These are phyloP conservation scores for Globisporangium parvum DNA, from an alignment of 352 stramenopile genomes.

Conservation along the genomic window DNA sequence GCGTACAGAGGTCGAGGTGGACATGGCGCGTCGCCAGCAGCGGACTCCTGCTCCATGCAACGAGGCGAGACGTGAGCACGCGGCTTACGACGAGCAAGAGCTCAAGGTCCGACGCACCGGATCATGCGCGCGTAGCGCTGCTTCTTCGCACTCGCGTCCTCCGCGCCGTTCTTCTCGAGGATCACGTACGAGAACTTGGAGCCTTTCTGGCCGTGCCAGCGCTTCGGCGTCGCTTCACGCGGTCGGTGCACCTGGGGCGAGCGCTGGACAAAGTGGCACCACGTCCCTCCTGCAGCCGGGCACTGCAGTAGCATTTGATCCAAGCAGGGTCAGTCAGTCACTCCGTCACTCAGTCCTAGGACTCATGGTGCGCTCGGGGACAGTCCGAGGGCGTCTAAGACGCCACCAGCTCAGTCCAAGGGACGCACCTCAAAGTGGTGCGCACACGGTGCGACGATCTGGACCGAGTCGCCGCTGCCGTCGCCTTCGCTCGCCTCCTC, in stretches of 20 bases:
- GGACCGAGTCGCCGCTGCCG: slow-evolving; percentile 16
- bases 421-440: slow-evolving; percentile 56
- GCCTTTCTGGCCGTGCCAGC: slow-evolving; percentile 78
- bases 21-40: slow-evolving; percentile 75
- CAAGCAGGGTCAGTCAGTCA: slow-evolving; percentile 4
- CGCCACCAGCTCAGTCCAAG: neutral
- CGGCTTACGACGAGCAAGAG: neutral
- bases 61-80: neutral
- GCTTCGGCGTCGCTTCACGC: slow-evolving; percentile 67
- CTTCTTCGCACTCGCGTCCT: slow-evolving; percentile 16
- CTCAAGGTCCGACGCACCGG: slow-evolving; percentile 16
- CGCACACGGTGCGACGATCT: slow-evolving; percentile 69
- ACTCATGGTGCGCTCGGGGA: too few relatives aligned
- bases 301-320: slow-evolving; percentile 27
- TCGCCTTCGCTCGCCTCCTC: slow-evolving; percentile 12
- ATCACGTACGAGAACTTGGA: slow-evolving; percentile 86
- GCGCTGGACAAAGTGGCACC: slow-evolving; percentile 86
- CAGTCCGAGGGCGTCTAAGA: too few relatives aligned
- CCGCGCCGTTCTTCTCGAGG: slow-evolving; percentile 57
- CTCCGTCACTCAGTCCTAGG: neutral
- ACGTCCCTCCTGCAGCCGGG: slow-evolving; percentile 58
- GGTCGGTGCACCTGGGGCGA: slow-evolving; percentile 66
- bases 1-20: slow-evolving; percentile 77
- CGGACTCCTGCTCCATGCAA: slow-evolving; percentile 26
- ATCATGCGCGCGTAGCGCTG: slow-evolving; percentile 55